Evolutionary conservation across 768 basidiomycete species (phyloP).

Genomic region (Boletus subparvulus): DNA sequence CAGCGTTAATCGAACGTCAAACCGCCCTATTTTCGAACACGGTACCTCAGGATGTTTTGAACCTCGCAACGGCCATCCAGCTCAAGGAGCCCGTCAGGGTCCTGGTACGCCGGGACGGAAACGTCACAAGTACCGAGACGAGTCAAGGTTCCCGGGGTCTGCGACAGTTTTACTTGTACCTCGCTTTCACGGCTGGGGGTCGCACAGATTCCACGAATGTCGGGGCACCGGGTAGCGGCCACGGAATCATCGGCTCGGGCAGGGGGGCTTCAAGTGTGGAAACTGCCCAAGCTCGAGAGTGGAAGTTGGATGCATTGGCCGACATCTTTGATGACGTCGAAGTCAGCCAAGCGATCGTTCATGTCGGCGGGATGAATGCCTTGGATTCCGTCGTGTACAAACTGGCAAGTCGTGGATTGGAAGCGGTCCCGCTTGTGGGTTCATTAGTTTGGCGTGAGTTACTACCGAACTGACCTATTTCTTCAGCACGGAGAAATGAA

Average conservation of each 20-base stretch:
- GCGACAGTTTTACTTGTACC: constrained; percentile 94
- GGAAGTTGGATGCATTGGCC: constrained; percentile 91
- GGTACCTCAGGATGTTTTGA: constrained; percentile 96
- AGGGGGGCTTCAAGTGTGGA: constrained; percentile 77
- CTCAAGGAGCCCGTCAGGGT: constrained; percentile 96
- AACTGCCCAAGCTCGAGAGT: constrained; percentile 83
- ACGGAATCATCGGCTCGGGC: constrained; percentile 94
- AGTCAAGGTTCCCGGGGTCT: constrained; percentile 77
- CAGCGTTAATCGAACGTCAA: constrained; percentile 67
- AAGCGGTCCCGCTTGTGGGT: constrained; percentile 85
- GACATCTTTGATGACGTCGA: constrained; percentile 90
- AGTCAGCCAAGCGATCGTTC: constrained; percentile 75
- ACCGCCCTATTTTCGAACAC: constrained; percentile 97
- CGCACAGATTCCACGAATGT: constrained; percentile 53
- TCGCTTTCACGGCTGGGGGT: constrained; percentile 89
- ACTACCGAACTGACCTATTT: constrained; percentile 12
- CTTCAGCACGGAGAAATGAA: constrained; percentile 91
- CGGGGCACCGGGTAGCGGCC: constrained; percentile 51
- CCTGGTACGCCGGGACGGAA: constrained; percentile 90
- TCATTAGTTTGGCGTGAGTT: neutral
- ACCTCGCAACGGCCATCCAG: constrained; percentile 89
- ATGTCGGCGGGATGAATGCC: constrained; percentile 84
- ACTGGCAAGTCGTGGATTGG: constrained; percentile 78
- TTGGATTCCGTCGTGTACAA: constrained; percentile 91
- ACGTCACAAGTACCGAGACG: constrained; percentile 68